Percentiles rank a stretch among this genome's conserved stretches.
Conservation (phyloP, 2,329 filamentous ascomycete species). For the Huntiella decipiens region DNA sequence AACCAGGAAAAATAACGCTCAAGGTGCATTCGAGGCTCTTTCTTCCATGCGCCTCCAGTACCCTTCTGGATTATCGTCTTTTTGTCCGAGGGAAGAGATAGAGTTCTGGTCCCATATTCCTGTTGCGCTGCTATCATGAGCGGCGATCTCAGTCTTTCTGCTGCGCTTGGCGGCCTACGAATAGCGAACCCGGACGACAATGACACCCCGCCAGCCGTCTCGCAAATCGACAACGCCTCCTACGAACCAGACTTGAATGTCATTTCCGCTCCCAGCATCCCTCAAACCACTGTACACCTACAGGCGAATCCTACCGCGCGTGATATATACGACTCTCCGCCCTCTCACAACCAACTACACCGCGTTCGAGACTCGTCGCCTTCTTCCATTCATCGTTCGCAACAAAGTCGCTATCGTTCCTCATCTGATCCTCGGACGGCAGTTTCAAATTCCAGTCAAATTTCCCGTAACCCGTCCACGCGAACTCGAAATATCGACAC, state of each 20-base stretch:
- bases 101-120: no score
- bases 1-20: neutral
- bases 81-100: neutral
- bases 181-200: constrained; percentile 90
- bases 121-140: constrained; percentile 40
- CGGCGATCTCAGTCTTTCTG: constrained; percentile 79
- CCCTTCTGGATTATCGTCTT: constrained; percentile 6
- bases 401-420: constrained; percentile 10
- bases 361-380: constrained; percentile 10
- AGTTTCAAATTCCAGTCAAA: neutral
- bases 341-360: constrained; percentile 9
- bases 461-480: constrained; percentile 10
- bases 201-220: constrained; percentile 15
- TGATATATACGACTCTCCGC: constrained; percentile 4
- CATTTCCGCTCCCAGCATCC: constrained; percentile 6
- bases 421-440: constrained; percentile 9
- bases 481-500: constrained; percentile 7
- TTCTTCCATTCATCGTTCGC: constrained; percentile 4
- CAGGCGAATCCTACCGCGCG: neutral
- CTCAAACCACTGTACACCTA: constrained; percentile 14
- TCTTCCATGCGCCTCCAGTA: constrained; percentile 9
- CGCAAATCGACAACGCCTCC: constrained; percentile 2
- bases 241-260: neutral
- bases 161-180: constrained; percentile 79
- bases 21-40: constrained; percentile 1